These are phyloP conservation scores for Mitragyna speciosa DNA, from an alignment of 257 asterid species.

Conservation along the genomic window DNA sequence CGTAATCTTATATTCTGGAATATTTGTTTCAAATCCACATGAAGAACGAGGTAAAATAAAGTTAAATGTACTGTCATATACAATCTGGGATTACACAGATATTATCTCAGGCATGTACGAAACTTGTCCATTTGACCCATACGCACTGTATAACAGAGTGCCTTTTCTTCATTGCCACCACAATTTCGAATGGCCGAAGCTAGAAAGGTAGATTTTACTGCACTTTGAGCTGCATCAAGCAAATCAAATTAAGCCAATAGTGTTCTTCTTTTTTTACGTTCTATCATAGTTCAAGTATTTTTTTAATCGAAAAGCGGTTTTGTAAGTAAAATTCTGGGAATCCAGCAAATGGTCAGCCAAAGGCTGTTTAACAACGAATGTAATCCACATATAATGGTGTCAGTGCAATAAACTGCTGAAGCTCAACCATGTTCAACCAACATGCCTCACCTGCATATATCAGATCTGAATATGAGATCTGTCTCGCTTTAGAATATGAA, in stretches of 20 bases:
- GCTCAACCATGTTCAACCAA: not conserved
- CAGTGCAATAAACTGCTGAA: not conserved
- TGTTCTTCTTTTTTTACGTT: too few relatives aligned
- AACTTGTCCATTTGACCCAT: conserved; percentile 94
- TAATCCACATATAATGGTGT: not conserved
- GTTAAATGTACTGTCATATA: not conserved
- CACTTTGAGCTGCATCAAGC: conserved; percentile 83
- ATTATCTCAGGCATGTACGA: not conserved
- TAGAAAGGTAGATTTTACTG: conserved; percentile 76
- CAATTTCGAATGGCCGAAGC: conserved; percentile 84
- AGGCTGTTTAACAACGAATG: not conserved
- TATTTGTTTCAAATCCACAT: too few relatives aligned
- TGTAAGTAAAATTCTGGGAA: not conserved
- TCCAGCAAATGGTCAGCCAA: not conserved
- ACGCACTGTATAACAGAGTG: conserved; percentile 62
- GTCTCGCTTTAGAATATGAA: conserved; percentile 76
- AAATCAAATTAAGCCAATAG: conserved; percentile 3
- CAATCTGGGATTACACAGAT: not conserved
- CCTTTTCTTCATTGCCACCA: conserved; percentile 97
- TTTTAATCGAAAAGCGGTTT: not conserved
- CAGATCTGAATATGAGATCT: conserved; percentile 87
- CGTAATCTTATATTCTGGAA: too few relatives aligned
- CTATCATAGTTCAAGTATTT: not conserved
- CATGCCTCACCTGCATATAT: conserved; percentile 61
- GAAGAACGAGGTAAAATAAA: not conserved